Percentiles rank a stretch among this genome's conserved stretches.
phyloP scores from a whole-genome alignment of 2,329 filamentous ascomycete species.

The Exophiala sp. region DNA sequence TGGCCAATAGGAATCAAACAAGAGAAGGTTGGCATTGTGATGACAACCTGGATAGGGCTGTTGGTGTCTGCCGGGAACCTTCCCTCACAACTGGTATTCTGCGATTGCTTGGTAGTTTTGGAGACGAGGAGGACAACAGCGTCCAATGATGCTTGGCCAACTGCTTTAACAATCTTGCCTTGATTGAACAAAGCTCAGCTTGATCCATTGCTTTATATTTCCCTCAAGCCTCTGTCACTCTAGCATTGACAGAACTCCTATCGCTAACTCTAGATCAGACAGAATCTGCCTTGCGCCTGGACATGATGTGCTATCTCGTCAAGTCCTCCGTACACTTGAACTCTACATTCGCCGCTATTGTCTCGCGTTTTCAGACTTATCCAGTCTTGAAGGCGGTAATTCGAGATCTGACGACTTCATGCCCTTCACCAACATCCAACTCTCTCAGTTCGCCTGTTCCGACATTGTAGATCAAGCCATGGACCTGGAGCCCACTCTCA shows the following conservation, averaged over 20 bases:
- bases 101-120: no score
- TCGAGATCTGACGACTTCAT: slow-evolving; percentile 38
- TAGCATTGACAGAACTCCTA: background rate
- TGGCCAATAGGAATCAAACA: no score
- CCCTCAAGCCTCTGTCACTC: background rate
- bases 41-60: no score
- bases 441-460: slow-evolving; percentile 53
- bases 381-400: slow-evolving; percentile 38
- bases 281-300: background rate
- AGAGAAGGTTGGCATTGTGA: no score
- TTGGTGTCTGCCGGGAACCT: no score
- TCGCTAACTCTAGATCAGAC: background rate
- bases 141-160: no score
- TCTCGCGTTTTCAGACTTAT: background rate
- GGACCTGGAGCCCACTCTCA: slow-evolving; percentile 68
- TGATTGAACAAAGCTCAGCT: no score
- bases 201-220: background rate
- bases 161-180: no score
- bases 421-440: slow-evolving; percentile 45
- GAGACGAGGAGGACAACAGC: no score
- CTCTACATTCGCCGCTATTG: background rate
- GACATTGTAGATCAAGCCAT: slow-evolving; percentile 74
- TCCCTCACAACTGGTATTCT: no score
- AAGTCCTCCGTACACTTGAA: no score
- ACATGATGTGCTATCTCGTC: background rate